Conservation (phyloP, 768 basidiomycete species). For the Lactarius deliciosus region DNA sequence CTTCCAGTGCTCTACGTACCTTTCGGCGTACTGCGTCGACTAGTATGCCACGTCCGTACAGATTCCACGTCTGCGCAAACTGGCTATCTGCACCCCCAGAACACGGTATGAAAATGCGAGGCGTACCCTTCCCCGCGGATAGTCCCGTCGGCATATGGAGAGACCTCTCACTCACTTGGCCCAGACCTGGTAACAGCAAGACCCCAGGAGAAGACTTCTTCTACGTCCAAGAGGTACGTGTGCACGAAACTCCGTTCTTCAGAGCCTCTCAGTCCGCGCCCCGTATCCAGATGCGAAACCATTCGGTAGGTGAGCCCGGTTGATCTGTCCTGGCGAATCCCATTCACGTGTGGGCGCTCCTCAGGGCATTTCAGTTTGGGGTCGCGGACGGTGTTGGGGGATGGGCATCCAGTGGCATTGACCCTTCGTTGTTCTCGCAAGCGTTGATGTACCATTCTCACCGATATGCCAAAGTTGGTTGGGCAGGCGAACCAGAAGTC, state of each 20-base stretch:
- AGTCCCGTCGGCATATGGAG: constrained; percentile 68
- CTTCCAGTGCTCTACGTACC: not conserved
- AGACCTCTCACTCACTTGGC: constrained; percentile 55
- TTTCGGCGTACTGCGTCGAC: constrained; percentile 30
- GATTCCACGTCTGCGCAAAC: constrained; percentile 73
- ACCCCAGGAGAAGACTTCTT: constrained; percentile 62
- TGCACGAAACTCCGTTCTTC: not conserved
- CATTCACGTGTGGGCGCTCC: constrained; percentile 19
- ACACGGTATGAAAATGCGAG: constrained; percentile 36
- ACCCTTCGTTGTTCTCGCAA: constrained; percentile 89
- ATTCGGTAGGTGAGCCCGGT: constrained; percentile 59
- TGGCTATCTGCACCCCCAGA: constrained; percentile 71
- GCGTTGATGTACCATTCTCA: constrained; percentile 86
- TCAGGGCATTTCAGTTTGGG: constrained; percentile 78
- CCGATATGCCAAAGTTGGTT: constrained; percentile 66
- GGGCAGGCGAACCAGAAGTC: constrained; percentile 82
- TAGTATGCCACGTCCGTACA: constrained; percentile 50
- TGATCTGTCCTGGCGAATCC: constrained; percentile 12
- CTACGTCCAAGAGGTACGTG: constrained; percentile 66
- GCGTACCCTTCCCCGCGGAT: constrained; percentile 57
- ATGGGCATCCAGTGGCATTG: constrained; percentile 80
- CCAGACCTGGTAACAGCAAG: constrained; percentile 41
- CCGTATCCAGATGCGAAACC: constrained; percentile 62
- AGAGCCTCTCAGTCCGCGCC: constrained; percentile 7
- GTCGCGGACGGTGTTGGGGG: constrained; percentile 94